phyloP scores from a whole-genome alignment of 2,329 filamentous ascomycete species.

The Aspergillus puulaauensis region DNA sequence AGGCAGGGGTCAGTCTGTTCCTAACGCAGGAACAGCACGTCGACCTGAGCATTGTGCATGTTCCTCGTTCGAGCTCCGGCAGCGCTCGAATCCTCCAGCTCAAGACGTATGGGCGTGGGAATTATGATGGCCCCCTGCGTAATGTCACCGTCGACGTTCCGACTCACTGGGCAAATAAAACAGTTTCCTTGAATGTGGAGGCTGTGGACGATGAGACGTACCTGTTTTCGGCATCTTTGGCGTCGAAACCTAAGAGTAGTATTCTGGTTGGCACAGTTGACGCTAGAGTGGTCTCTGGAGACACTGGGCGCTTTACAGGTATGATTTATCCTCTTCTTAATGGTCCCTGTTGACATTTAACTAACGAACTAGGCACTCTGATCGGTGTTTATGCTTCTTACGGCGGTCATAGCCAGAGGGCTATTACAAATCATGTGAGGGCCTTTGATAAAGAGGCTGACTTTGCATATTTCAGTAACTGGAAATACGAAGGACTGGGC shows the following conservation, averaged over 20 bases:
- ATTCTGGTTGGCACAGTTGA: neutral
- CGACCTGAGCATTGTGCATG: slow-evolving; percentile 16
- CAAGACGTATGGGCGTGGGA: neutral
- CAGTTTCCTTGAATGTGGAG: neutral
- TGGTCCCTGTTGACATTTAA: neutral
- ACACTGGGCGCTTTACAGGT: slow-evolving; percentile 12
- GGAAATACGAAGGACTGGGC: slow-evolving; percentile 7
- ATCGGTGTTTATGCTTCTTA: slow-evolving; percentile 4
- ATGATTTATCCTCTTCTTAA: neutral
- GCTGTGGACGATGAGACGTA: slow-evolving; percentile 2
- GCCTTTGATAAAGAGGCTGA: neutral
- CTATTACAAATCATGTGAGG: too few species aligned
- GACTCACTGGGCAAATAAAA: neutral
- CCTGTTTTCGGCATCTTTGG: slow-evolving; percentile 3
- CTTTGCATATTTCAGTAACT: slow-evolving; percentile 7
- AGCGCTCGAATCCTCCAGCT: neutral
- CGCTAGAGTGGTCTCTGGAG: slow-evolving; percentile 4
- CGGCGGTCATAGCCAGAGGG: neutral
- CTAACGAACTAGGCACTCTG: neutral
- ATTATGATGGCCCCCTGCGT: slow-evolving; percentile 1
- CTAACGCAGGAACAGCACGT: slow-evolving; percentile 21
- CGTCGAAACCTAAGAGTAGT: neutral
- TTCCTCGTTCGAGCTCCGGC: neutral
- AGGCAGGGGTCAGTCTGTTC: slow-evolving; percentile 20
- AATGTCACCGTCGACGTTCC: neutral